These are phyloP conservation scores for Candida succiphila DNA, from an alignment of 805 yeast genomes.

Conservation along the genomic window DNA sequence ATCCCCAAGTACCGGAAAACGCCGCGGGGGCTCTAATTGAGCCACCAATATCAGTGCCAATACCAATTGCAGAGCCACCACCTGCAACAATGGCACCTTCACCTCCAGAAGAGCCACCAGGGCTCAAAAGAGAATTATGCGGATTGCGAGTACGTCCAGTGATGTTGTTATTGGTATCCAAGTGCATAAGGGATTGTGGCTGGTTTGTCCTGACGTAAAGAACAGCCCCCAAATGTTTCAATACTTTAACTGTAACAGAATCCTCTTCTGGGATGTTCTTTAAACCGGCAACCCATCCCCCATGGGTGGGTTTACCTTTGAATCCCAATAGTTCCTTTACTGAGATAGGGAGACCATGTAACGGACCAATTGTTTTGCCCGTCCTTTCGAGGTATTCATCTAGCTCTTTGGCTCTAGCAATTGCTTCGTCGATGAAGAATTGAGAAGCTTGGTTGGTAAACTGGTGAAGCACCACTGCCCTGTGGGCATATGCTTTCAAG, in stretches of 20 bases:
- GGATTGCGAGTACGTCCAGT: constrained; percentile 53
- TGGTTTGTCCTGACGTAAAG: constrained; percentile 57
- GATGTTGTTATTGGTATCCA: constrained; percentile 52
- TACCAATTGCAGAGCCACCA: constrained; percentile 51
- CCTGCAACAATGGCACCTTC: constrained; percentile 56
- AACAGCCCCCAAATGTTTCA: constrained; percentile 47
- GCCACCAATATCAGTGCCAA: constrained; percentile 69
- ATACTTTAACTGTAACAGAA: constrained; percentile 35
- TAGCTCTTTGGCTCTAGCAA: constrained; percentile 41
- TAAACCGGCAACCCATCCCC: constrained; percentile 45
- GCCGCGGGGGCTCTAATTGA: constrained; percentile 63
- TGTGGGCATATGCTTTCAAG: constrained; percentile 53
- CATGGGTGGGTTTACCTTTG: constrained; percentile 46
- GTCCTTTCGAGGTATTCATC: constrained; percentile 40
- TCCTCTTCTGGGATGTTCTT: constrained; percentile 36
- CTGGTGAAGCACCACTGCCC: constrained; percentile 56
- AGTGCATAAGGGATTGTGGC: constrained; percentile 64
- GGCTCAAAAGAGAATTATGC: constrained; percentile 42
- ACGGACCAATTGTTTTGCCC: constrained; percentile 51
- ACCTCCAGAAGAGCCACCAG: constrained; percentile 72
- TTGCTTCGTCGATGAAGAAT: constrained; percentile 56
- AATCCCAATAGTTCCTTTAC: constrained; percentile 55
- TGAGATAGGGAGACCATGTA: constrained; percentile 64
- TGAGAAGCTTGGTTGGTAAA: constrained; percentile 43
- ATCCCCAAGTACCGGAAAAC: constrained; percentile 49